phyloP scores from a whole-genome alignment of 768 basidiomycete genomes.

The Boletellus emodensis region DNA sequence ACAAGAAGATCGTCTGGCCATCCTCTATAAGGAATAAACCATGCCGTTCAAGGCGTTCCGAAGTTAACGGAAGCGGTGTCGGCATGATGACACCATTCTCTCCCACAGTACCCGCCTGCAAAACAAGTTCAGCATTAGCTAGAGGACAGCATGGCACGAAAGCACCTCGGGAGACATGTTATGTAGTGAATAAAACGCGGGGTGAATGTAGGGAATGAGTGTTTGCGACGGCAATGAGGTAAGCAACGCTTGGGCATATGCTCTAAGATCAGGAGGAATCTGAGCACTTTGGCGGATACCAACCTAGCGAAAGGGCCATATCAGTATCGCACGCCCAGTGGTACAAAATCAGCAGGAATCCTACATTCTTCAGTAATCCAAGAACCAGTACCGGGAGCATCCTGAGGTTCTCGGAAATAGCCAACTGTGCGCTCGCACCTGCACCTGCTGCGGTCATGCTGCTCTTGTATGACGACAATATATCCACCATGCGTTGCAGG shows the following conservation, averaged over 20 bases:
- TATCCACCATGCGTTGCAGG: conserved; percentile 78
- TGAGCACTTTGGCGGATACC: conserved; percentile 94
- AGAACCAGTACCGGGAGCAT: conserved; percentile 89
- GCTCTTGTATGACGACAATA: conserved; percentile 85
- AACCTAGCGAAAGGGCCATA: conserved; percentile 46
- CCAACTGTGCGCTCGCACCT: conserved; percentile 91
- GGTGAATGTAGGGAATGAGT: conserved; percentile 92
- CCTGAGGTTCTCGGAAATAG: conserved; percentile 90
- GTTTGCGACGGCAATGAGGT: conserved; percentile 89
- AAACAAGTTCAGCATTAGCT: conserved; percentile 2
- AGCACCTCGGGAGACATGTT: conserved; percentile 90
- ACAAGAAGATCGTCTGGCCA: conserved; percentile 95
- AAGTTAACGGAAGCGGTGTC: conserved; percentile 82
- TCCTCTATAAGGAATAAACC: conserved; percentile 97
- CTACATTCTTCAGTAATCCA: conserved; percentile 89
- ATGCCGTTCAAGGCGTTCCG: conserved; percentile 92
- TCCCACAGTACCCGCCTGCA: conserved; percentile 84
- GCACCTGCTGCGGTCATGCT: conserved; percentile 94
- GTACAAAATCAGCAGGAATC: conserved; percentile 21
- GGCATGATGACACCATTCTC: conserved; percentile 88
- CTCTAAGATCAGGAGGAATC: conserved; percentile 94
- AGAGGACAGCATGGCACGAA: neutral
- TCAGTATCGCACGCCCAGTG: neutral
- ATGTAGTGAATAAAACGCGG: conserved; percentile 92
- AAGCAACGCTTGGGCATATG: conserved; percentile 90